phyloP scores from a whole-genome alignment of 2,329 filamentous ascomycete genomes.

The Apiospora hydei region DNA sequence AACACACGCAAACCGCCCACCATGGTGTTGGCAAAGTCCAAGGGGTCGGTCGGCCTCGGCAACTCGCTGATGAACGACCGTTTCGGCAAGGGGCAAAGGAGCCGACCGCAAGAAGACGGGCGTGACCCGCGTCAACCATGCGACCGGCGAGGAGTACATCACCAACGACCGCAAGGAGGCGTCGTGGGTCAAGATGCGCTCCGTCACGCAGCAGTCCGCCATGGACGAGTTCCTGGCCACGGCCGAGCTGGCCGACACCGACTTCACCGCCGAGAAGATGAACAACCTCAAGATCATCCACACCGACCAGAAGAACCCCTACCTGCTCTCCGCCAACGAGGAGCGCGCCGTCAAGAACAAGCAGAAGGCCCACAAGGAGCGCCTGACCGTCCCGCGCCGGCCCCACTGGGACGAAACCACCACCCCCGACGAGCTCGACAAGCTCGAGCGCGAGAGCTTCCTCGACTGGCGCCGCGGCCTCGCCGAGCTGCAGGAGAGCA shows the following conservation, averaged over 20 bases:
- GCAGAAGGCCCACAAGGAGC: constrained; percentile 79
- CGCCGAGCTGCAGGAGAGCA: constrained; percentile 90
- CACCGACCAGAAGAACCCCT: constrained; percentile 94
- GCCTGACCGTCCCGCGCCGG: constrained; percentile 87
- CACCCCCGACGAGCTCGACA: constrained; percentile 82
- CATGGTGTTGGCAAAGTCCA: constrained; percentile 82
- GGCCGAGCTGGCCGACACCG: constrained; percentile 95
- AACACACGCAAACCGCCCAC: constrained; percentile 37
- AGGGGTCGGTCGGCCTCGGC: constrained; percentile 92
- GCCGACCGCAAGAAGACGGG: constrained; percentile 76
- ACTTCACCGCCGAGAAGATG: constrained; percentile 98
- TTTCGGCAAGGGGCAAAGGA: constrained; percentile 91
- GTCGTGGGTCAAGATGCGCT: constrained; percentile 99
- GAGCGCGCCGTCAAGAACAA: constrained; percentile 81
- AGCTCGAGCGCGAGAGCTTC: constrained; percentile 79
- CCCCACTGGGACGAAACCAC: constrained; percentile 89
- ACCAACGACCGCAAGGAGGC: constrained; percentile 91
- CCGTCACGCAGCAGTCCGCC: constrained; percentile 94
- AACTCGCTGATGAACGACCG: constrained; percentile 99
- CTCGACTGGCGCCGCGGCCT: constrained; percentile 89
- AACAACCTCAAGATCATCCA: constrained; percentile 99
- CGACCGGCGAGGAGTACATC: constrained; percentile 88
- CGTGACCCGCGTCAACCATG: constrained; percentile 74
- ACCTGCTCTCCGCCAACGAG: constrained; percentile 83
- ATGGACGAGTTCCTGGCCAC: constrained; percentile 97